Conservation (phyloP, 2,329 filamentous ascomycete genomes). For the Neonectria punicea region DNA sequence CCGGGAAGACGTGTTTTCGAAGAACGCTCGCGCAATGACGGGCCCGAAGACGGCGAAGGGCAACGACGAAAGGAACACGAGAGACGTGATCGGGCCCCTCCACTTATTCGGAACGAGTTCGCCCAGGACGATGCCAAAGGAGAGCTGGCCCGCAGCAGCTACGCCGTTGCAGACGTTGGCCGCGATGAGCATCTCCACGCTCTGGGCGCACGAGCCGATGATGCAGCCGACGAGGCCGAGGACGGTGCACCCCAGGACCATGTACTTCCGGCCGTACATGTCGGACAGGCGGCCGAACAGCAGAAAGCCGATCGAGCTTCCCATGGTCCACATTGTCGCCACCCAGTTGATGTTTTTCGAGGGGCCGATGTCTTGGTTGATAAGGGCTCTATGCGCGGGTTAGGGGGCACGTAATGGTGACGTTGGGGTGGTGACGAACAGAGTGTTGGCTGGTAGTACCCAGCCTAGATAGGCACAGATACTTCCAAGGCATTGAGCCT, state of each 20-base stretch:
- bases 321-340: constrained; percentile 51
- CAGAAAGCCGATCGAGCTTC: constrained; percentile 51
- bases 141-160: constrained; percentile 53
- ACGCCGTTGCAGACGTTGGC: constrained; percentile 51
- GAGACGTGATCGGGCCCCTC: constrained; percentile 49
- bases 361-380: constrained; percentile 47
- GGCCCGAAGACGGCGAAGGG: constrained; percentile 57
- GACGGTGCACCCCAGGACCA: constrained; percentile 47
- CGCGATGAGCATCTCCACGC: constrained; percentile 50
- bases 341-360: constrained; percentile 48
- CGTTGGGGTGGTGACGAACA: constrained; percentile 30
- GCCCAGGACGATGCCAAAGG: constrained; percentile 53
- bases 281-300: constrained; percentile 56
- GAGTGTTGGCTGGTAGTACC: constrained; percentile 49
- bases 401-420: background rate
- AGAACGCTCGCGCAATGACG: constrained; percentile 57
- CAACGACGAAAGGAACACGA: constrained; percentile 53
- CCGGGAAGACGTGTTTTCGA: constrained; percentile 51
- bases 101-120: constrained; percentile 56
- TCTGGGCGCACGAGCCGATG: constrained; percentile 49
- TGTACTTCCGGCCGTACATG: constrained; percentile 55
- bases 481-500: constrained; percentile 48
- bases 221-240: constrained; percentile 51
- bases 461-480: constrained; percentile 49
- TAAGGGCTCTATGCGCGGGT: constrained; percentile 34